A percentile compares a stretch with the other conserved stretches of the same genome.
These are phyloP conservation scores for Trametes versicolor DNA, from an alignment of 1,284 basidiomycete genomes.

Conservation along the genomic window DNA sequence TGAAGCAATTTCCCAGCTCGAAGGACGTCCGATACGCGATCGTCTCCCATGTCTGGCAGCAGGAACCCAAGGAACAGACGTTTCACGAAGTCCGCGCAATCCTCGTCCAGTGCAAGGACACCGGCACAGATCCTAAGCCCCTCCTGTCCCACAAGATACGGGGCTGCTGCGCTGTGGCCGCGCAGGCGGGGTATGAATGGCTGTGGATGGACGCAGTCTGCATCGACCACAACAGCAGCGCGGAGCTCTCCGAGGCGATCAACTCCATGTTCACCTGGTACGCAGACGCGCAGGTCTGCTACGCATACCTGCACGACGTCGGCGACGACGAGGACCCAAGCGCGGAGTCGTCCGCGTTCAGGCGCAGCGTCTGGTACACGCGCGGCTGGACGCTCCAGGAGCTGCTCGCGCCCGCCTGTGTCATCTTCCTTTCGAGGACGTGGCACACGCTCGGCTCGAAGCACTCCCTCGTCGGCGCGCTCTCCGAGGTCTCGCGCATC, in stretches of 20 bases:
- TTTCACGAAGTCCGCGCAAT: slow-evolving; percentile 13
- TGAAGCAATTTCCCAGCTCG: slow-evolving; percentile 6
- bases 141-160: slow-evolving; percentile 13
- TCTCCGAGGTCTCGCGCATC: slow-evolving; percentile 16
- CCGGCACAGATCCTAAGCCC: not conserved
- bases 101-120: slow-evolving; percentile 1
- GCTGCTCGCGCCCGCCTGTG: slow-evolving; percentile 15
- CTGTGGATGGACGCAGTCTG: slow-evolving; percentile 15
- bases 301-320: slow-evolving; percentile 15
- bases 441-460: slow-evolving; percentile 19
- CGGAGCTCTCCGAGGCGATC: slow-evolving; percentile 14
- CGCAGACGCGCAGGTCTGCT: slow-evolving; percentile 10
- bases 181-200: slow-evolving; percentile 13
- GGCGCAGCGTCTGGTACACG: slow-evolving; percentile 15
- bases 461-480: slow-evolving; percentile 3
- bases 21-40: slow-evolving; percentile 13
- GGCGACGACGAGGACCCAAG: slow-evolving; percentile 16
- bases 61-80: slow-evolving; percentile 15
- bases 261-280: slow-evolving; percentile 11
- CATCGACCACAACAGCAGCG: slow-evolving; percentile 17
- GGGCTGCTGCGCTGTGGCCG: slow-evolving; percentile 6
- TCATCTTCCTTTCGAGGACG: slow-evolving; percentile 16
- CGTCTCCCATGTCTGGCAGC: slow-evolving; percentile 20
- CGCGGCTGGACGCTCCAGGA: slow-evolving; percentile 11
- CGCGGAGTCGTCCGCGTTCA: slow-evolving; percentile 13